Evolutionary conservation across 176 grass and related monocot species (phyloP).

Genomic region (Oryza officinalis): DNA sequence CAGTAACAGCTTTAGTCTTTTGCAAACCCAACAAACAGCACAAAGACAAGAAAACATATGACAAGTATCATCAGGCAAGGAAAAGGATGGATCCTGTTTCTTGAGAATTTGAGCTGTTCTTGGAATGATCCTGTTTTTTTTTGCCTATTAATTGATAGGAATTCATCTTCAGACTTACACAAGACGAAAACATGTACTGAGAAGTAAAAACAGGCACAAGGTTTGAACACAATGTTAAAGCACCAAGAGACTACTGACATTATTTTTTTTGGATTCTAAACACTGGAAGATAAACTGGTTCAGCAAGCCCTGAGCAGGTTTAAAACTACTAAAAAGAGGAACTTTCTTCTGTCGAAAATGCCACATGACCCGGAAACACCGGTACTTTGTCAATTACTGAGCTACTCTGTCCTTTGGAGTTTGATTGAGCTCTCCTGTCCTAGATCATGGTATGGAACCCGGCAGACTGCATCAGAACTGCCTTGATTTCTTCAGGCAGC

Average conservation of each 20-base stretch:
- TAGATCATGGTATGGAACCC: conserved; percentile 58
- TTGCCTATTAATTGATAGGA: conserved; percentile 2
- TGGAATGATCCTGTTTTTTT: neutral
- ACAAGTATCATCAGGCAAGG: neutral
- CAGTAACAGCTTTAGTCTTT: conserved; percentile 1
- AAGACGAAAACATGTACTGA: conserved; percentile 25
- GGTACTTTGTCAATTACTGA: conserved; percentile 25
- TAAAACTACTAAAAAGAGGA: conserved; percentile 1
- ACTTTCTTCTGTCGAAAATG: conserved; percentile 14
- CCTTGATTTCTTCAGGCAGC: conserved; percentile 89
- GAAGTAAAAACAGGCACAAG: neutral
- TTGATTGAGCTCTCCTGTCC: neutral
- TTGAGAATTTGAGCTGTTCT: neutral
- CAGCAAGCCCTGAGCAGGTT: conserved; percentile 3
- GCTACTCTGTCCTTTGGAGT: conserved; percentile 19
- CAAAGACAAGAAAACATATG: neutral
- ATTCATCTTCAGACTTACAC: conserved; percentile 28
- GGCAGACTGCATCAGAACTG: conserved; percentile 73
- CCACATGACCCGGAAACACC: neutral
- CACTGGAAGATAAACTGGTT: conserved; percentile 19
- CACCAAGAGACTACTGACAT: conserved; percentile 17
- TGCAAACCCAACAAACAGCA: conserved; percentile 34
- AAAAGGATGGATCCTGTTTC: neutral
- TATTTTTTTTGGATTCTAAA: conserved; percentile 26
- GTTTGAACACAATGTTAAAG: conserved; percentile 12